These are phyloP conservation scores for Rhodotorula sp. DNA, from an alignment of 1,284 basidiomycete genomes.

Conservation along the genomic window DNA sequence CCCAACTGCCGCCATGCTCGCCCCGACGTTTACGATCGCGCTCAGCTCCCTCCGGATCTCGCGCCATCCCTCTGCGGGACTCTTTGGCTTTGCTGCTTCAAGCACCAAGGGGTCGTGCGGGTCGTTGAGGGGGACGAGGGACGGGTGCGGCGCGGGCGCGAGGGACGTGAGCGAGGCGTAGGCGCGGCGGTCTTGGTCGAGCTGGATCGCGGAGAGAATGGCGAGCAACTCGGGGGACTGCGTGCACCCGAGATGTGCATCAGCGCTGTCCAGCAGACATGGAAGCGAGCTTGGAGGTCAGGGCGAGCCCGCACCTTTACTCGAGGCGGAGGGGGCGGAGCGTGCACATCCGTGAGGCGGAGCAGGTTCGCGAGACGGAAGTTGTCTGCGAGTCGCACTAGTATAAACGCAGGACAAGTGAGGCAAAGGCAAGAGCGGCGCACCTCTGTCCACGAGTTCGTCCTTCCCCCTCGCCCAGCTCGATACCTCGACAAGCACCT, in stretches of 20 bases:
- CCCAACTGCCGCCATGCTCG: conserved; percentile 45
- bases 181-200: conserved; percentile 34
- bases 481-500: conserved; percentile 14
- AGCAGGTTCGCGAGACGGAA: conserved; percentile 28
- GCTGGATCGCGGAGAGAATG: conserved; percentile 41
- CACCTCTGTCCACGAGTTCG: background rate
- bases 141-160: conserved; percentile 7
- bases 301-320: conserved; percentile 17
- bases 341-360: conserved; percentile 26
- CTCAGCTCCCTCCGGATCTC: conserved; percentile 42
- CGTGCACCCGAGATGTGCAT: background rate
- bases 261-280: background rate
- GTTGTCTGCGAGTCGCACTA: background rate
- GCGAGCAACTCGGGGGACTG: conserved; percentile 44
- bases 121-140: conserved; percentile 27
- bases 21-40: conserved; percentile 45
- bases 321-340: conserved; percentile 28
- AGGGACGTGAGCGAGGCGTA: conserved; percentile 41
- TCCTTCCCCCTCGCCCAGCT: conserved; percentile 8
- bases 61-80: conserved; percentile 43
- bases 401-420: background rate
- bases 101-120: background rate
- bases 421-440: background rate
- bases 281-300: background rate
- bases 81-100: background rate